Conservation (phyloP, 2,329 filamentous ascomycete species). For the Didymella exigua region DNA sequence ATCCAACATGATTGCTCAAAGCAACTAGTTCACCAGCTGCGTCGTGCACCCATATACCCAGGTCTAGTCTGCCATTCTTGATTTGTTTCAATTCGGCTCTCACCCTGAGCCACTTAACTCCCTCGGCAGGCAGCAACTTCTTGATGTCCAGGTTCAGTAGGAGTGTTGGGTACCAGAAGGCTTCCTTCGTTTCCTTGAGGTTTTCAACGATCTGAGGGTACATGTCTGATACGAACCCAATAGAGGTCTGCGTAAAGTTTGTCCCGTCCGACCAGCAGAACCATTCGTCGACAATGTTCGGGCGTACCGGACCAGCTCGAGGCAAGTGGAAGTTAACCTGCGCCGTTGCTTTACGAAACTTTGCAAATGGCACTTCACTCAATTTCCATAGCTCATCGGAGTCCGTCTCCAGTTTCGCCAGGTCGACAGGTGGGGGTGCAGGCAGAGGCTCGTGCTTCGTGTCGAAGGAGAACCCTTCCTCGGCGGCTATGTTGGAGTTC, state of each 20-base stretch:
- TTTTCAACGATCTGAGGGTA: constrained; percentile 69
- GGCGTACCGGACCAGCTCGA: constrained; percentile 50
- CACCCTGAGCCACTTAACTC: constrained; percentile 74
- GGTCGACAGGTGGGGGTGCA: constrained; percentile 49
- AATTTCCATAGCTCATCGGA: constrained; percentile 58
- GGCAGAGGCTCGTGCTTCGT: constrained; percentile 62
- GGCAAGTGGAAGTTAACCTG: constrained; percentile 62
- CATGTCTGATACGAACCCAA: constrained; percentile 72
- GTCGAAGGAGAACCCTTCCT: constrained; percentile 62
- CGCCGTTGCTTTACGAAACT: constrained; percentile 56
- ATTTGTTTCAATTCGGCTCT: constrained; percentile 70
- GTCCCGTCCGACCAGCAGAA: constrained; percentile 64
- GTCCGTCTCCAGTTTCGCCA: constrained; percentile 51
- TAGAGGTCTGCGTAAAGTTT: constrained; percentile 66
- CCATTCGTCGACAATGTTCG: constrained; percentile 67
- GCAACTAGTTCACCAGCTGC: constrained; percentile 68
- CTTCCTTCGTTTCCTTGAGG: constrained; percentile 42
- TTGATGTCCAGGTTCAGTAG: constrained; percentile 78
- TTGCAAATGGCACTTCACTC: constrained; percentile 51
- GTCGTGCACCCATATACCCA: constrained; percentile 73
- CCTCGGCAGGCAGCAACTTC: constrained; percentile 68
- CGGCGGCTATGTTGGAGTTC: constrained; percentile 64
- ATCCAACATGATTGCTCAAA: constrained; percentile 69
- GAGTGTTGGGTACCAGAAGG: constrained; percentile 77
- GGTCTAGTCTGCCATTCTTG: constrained; percentile 73